phyloP scores from a whole-genome alignment of 768 basidiomycete species.

The Udeniomyces megalosporus region DNA sequence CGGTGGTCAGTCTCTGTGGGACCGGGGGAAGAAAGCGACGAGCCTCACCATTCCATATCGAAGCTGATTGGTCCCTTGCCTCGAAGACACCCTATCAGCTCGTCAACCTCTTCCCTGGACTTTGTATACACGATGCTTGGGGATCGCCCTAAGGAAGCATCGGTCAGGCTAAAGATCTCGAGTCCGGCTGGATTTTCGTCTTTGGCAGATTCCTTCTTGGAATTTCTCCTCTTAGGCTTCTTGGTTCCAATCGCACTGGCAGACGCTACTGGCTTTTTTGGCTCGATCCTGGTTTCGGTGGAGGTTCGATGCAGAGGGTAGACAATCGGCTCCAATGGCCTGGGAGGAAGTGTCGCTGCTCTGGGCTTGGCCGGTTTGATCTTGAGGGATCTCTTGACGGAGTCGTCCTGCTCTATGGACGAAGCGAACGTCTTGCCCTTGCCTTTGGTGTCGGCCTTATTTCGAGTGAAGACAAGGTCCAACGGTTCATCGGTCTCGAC shows the following conservation, averaged over 20 bases:
- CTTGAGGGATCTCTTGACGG: too few relatives aligned
- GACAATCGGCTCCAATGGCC: neutral
- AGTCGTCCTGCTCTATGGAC: neutral
- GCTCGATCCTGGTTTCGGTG: neutral
- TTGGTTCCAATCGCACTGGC: neutral
- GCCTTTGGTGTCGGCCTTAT: too few relatives aligned
- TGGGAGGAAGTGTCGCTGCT: too few relatives aligned
- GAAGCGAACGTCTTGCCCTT: neutral
- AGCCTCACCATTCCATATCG: neutral
- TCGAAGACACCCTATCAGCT: conserved; percentile 4
- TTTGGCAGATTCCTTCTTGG: neutral
- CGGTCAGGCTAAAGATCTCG: neutral
- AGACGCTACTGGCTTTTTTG: neutral
- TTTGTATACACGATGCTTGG: conserved; percentile 1
- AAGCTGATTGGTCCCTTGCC: neutral
- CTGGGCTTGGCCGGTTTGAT: too few relatives aligned
- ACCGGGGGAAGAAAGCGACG: neutral
- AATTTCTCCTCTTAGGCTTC: neutral
- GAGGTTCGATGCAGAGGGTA: neutral
- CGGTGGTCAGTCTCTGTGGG: neutral
- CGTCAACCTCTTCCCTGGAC: conserved; percentile 3
- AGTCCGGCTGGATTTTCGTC: neutral
- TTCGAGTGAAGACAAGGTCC: too few relatives aligned
- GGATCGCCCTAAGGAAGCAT: neutral
- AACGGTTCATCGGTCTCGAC: too few relatives aligned